phyloP scores from a whole-genome alignment of 2,329 filamentous ascomycete genomes.

The Fusarium musae region DNA sequence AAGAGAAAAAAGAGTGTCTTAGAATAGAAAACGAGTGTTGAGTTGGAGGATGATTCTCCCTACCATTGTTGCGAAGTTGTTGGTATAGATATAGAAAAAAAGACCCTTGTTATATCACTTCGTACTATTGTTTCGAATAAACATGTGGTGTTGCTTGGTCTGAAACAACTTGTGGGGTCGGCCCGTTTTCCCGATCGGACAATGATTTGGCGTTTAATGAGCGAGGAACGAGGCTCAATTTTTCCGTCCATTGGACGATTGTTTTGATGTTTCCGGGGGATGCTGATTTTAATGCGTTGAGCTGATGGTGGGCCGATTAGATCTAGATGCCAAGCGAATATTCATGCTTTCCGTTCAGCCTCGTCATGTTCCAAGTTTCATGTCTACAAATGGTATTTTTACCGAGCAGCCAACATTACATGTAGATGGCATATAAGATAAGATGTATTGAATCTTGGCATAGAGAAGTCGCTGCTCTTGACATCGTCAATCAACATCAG shows the following conservation, averaged over 20 bases:
- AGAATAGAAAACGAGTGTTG: constrained; percentile 22
- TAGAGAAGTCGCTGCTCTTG: neutral
- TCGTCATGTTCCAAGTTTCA: neutral
- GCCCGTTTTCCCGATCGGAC: constrained; percentile 16
- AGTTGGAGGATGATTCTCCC: neutral
- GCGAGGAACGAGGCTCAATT: constrained; percentile 26
- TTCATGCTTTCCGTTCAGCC: constrained; percentile 1
- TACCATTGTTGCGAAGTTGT: neutral
- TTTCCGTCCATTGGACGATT: constrained; percentile 37
- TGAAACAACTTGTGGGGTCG: constrained; percentile 37
- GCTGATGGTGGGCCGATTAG: constrained; percentile 4
- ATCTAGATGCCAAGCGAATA: neutral
- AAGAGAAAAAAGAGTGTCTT: constrained; percentile 25
- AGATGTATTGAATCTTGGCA: neutral
- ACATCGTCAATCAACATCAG: neutral
- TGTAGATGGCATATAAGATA: neutral
- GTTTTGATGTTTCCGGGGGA: constrained; percentile 25
- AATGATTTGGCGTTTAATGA: constrained; percentile 34
- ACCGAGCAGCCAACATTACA: neutral
- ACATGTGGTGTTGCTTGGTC: constrained; percentile 22
- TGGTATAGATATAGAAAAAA: neutral
- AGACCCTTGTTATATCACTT: constrained; percentile 13
- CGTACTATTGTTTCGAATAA: constrained; percentile 4
- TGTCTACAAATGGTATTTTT: neutral
- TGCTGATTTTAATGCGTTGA: constrained; percentile 3